Evolutionary conservation across 495 filamentous ascomycete genomes (phyloP), one percentile per base, ranked within the genome.

Genomic region (Rostrohypoxylon terebratum): DNA sequence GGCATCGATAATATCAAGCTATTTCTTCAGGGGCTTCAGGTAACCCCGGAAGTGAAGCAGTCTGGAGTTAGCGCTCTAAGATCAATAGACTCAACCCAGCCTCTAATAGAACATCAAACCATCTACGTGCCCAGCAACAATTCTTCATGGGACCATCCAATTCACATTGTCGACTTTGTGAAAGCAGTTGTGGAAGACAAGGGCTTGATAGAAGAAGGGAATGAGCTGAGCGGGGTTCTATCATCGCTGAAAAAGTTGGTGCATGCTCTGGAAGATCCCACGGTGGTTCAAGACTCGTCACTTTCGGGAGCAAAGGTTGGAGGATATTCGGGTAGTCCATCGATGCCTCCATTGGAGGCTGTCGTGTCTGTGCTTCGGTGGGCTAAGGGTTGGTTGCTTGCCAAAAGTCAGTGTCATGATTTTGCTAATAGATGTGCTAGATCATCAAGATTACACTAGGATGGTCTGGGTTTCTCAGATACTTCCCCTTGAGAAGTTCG

Each of bases 111-210:
- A n/a, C 38, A 47, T 47, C 13, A 33, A 3, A 1, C 57, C 25
- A 9, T n/a, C 21, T 13, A 18, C 28, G 4, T 1, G 47, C 47
- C 11, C 31, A 21, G 14, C 2, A 23, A 14, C 33, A 40, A 34
- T 28, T 60, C 25, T 20, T 11, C 47, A 47, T 60, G 58, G 58
- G 58, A 60, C 13, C 38, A 60, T 47, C 18, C 58, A 6, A 14
- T 60, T 31, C 58, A 60, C 14, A 60, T 60, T 11, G 34, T 60
- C 23, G 58, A 60, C 20, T 60, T 60, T n/a, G 58, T 60, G 23
- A 60, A 60, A 20, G 40, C 40, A 3, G 58, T 60, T 31, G 58
- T 60, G 14, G 58, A 60, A 60, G 58, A 60, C 5, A 47, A n/a
- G 16, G 20, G 40, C 34, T 18, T 23, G 18, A 16, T 18, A 45